Evolutionary conservation across 495 filamentous ascomycete genomes (phyloP), one percentile per base, ranked within the genome.

Genomic region (Podospora bellae-mahoneyi): DNA sequence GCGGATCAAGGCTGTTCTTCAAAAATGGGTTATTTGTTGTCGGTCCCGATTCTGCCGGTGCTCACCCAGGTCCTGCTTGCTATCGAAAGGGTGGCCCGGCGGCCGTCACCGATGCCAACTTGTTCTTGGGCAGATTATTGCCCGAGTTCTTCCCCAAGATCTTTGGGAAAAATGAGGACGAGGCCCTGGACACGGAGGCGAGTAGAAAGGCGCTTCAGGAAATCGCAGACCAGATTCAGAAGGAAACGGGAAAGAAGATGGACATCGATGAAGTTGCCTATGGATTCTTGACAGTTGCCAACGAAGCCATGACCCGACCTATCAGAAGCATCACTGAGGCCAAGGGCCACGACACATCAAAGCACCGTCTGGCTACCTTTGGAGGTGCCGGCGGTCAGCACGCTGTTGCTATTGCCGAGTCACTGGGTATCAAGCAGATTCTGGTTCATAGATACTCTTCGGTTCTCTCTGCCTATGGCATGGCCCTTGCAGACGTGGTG

Each of bases 91-190:
- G 93, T 0, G 94, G 94, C 0, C 94, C 94, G 5, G 80, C 95
- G 16, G 95, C 94, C 0, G 93, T 98, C 20, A 98, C 94, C 0
- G 94, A 98, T 77, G 94, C 94, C 16, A 98, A 98, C 71, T 78
- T 97, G 34, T 94, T 91, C 76, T 85, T 98, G 0, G 95, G 94
- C 4, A 86, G 95, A 19, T 80, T 99, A 26, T 74, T 97, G 39
- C 94, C 95, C 0, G 92, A 97, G 68, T 98, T 97, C 80, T 99
- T 99, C 77, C 95, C 95, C 4, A 94, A 95, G 72, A 98, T 99
- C 65, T 98, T 99, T 71, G 95, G 95, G 30, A 89, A 91, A 74
- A 90, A 92, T 54, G 95, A 99, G 75, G 83, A 97, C 68, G 90
- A 97, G 76, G 91, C 89, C 0, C 78, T 99, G 13, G 95, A 99